These are phyloP conservation scores for Leishmania mexicana DNA, from an alignment of 208 protist genomes.

Conservation along the genomic window DNA sequence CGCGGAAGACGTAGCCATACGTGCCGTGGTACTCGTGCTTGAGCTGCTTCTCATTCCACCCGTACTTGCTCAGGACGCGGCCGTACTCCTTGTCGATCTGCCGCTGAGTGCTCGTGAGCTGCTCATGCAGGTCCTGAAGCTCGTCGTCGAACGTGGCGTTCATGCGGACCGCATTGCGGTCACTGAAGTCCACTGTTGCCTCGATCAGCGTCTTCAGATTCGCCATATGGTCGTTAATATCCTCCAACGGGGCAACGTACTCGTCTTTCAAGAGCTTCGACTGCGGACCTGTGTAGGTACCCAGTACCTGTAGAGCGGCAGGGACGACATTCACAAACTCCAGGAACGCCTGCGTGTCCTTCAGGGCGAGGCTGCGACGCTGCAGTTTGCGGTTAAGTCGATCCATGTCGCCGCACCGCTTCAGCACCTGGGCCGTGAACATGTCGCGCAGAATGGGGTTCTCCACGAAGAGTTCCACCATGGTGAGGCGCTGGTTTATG, in stretches of 20 bases:
- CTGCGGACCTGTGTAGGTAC: constrained; percentile 64
- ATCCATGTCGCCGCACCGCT: constrained; percentile 94
- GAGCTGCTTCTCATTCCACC: constrained; percentile 90
- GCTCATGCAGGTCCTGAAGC: constrained; percentile 81
- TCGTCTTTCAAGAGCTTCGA: constrained; percentile 82
- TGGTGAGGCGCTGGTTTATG: constrained; percentile 93
- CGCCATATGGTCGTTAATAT: constrained; percentile 80
- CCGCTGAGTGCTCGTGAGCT: constrained; percentile 59
- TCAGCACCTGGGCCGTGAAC: constrained; percentile 82
- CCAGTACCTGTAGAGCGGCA: constrained; percentile 64
- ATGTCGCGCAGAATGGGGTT: constrained; percentile 84
- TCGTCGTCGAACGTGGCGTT: constrained; percentile 95
- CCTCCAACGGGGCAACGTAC: constrained; percentile 86
- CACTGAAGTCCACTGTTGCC: constrained; percentile 79
- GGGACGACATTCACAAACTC: constrained; percentile 80
- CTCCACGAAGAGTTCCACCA: constrained; percentile 94
- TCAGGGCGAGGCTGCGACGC: constrained; percentile 70
- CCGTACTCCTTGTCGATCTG: constrained; percentile 84
- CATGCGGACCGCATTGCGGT: constrained; percentile 84
- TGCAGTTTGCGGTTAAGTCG: constrained; percentile 93
- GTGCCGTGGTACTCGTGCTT: constrained; percentile 90
- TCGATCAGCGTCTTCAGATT: constrained; percentile 86
- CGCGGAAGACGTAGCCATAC: constrained; percentile 92
- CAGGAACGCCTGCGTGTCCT: constrained; percentile 90
- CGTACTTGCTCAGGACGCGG: constrained; percentile 62